Base-by-base conservation (phyloP, 345 rosid genomes). In the Salix brachista region DNA sequence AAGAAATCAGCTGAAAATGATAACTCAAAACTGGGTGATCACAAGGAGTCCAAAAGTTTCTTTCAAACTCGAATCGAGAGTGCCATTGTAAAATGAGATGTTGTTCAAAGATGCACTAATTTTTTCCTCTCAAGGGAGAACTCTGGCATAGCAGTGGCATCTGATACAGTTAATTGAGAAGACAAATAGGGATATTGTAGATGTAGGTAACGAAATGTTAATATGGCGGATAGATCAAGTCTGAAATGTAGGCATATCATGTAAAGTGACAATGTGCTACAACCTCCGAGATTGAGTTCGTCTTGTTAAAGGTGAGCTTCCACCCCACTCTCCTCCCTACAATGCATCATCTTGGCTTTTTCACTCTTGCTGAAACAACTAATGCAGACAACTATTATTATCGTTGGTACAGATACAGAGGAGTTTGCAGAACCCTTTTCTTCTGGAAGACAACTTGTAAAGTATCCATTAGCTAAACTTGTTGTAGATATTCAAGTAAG, bases 1-100 rank as follows among this genome's bases (percentile, higher is more conserved):
- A 95, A 90, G 85, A 90, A 90, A 84, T 78, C 80, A 23, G 81
- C 83, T 0, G 91, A 89, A 79, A 83, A 21, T 25, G 87, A 87
- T 67, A 87, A 87, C 78, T 52, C 88, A 8, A 88, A 82, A 79
- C 34, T 75, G 78, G 80, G 72, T 67, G 79, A 72, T 81, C 83
- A 75, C 48, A 85, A 84, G 71, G 89, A 88, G 76, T 79, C 85
- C 7, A 75, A 80, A 60, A 69, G 66, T 21, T 36, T 73, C 44
- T 50, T 79, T 19, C 79, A 44, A 21, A 37, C 82, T 50, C 48
- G 80, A 18, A 78, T 83, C 42, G 50, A 67, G 75, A 84, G 75
- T 21, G 64, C 83, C 74, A 56, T 78, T 25, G 75, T 72, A 81
- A 78, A 75, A 70, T 82, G 73, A 86, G 32, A 52, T 52, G n/a